Evolutionary conservation across 169 alveolate genomes (phyloP), one percentile per base, ranked within the genome.

Genomic region (Eimeria praecox): DNA sequence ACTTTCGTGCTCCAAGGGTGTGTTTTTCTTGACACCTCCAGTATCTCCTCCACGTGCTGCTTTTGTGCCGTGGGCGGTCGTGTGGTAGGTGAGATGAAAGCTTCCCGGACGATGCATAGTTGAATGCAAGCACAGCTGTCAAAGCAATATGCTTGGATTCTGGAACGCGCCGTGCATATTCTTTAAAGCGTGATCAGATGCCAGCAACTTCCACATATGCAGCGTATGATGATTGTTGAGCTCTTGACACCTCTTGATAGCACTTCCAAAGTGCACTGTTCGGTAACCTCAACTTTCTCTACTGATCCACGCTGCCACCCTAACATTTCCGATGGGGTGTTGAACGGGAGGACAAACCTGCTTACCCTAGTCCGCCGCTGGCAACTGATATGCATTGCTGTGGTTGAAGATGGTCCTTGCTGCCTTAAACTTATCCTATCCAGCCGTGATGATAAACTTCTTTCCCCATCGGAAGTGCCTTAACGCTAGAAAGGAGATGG

Each of bases 191-290:
- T 35, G 20, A 0, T n/a, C 35, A 20, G 10, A 38, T 46, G 10
- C 0, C 30, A 1, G 62, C 22, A n/a, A 0, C 2, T 77, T 24
- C 33, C 5, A 0, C 2, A 24, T 22, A 62, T 75, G 85, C 56
- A 3, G 87, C 87, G 46, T n/a, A 30, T 82, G 90, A 82, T 82
- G 90, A 82, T 46, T 56, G 90, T 82, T 82, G 90, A 82, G 62
- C 71, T 82, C 71, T 46, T 82, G 90, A 82, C 90, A 82, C 90
- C 90, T 82, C 90, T 82, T 82, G 90, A 82, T 82, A 82, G 90
- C 90, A 82, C 71, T n/a, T 9, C 0, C n/a, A 3, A 66, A 14
- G 71, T 82, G 90, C 90, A 44, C 30, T 82, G 90, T 52, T 82
- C 90, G 27, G 90, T 24, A 49, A 46, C 12, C 35, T 82, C 90